Base-by-base conservation (phyloP, 345 rosid genomes). In the Pistacia vera region DNA sequence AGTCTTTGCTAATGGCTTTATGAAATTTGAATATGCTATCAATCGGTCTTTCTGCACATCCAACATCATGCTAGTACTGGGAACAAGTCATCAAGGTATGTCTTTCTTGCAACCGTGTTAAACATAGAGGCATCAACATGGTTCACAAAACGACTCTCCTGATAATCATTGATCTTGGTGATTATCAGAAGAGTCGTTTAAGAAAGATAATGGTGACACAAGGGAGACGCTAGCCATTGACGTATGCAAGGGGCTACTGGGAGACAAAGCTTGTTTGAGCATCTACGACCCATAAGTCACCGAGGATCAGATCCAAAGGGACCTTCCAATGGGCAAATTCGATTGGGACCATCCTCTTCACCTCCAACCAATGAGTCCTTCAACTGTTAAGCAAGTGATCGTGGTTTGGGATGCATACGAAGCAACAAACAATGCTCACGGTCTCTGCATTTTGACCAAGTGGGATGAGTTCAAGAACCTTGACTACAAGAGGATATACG, bases 291-390 rank as follows among this genome's bases (percentile, higher is more conserved):
- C 97, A 33, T 97, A 92, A 84, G 98, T 94, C 67, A 85, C 90
- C 0, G 91, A 87, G 80, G 97, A 94, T 55, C 97, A 94, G 85
- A 92, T 94, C 84, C 94, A 89, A 80, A 90, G 96, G 79, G 98
- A 94, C 81, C 91, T 94, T 14, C 83, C 88, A 68, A 91, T 94
- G 98, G 90, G 91, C 59, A 94, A 92, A 73, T 94, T 94, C 70
- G 97, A 91, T 79, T 94, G 94, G 97, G 98, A 94, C 79, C 98
- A 94, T 54, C 98, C 98, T 8, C 82, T 86, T 68, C 98, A 94
- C 83, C 91, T 94, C 74, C 98, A 94, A 84, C 98, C 98, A 16
- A 87, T 88, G 96, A 92, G 96, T 60, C 97, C 94, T 57, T 79
- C 94, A 57, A 82, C 90, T 0, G 92, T 91, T 76, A 91, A 91